A percentile compares a stretch with the other conserved stretches of the same genome.
These are phyloP conservation scores for Lactarius trivialis DNA, from an alignment of 768 basidiomycete genomes.

Conservation along the genomic window DNA sequence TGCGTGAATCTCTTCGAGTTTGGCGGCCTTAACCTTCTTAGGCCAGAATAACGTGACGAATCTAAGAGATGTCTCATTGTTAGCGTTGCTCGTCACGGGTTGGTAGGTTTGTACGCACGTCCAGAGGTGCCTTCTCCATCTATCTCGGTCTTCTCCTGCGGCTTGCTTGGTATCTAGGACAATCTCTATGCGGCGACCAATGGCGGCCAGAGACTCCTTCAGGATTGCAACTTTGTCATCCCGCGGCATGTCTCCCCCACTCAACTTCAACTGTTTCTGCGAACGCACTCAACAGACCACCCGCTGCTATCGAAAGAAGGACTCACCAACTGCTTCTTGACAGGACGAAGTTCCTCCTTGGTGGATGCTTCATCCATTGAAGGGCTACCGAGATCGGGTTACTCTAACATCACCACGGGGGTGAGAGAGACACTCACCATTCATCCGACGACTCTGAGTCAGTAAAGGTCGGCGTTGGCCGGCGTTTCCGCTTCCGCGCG, in stretches of 20 bases:
- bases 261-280: constrained; percentile 91
- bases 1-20: constrained; percentile 90
- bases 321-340: constrained; percentile 89
- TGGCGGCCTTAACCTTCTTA: constrained; percentile 89
- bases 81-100: not conserved
- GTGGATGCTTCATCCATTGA: constrained; percentile 93
- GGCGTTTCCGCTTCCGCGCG: constrained; percentile 74
- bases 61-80: constrained; percentile 34
- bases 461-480: constrained; percentile 95
- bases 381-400: constrained; percentile 43
- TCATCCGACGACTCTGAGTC: constrained; percentile 90
- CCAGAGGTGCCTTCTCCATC: constrained; percentile 95
- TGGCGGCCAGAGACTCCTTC: constrained; percentile 91
- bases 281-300: constrained; percentile 11
- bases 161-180: constrained; percentile 72
- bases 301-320: not conserved
- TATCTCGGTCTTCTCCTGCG: constrained; percentile 73
- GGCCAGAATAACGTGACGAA: constrained; percentile 98
- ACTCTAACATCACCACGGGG: constrained; percentile 10
- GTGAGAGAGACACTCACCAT: constrained; percentile 54
- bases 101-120: constrained; percentile 53
- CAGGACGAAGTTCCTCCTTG: constrained; percentile 92
- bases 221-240: constrained; percentile 95
- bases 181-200: constrained; percentile 84
- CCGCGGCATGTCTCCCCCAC: constrained; percentile 87